Percentiles rank a stretch among this genome's conserved stretches.
Conservation (phyloP, 2,329 filamentous ascomycete genomes). For the Venturia pyrina region DNA sequence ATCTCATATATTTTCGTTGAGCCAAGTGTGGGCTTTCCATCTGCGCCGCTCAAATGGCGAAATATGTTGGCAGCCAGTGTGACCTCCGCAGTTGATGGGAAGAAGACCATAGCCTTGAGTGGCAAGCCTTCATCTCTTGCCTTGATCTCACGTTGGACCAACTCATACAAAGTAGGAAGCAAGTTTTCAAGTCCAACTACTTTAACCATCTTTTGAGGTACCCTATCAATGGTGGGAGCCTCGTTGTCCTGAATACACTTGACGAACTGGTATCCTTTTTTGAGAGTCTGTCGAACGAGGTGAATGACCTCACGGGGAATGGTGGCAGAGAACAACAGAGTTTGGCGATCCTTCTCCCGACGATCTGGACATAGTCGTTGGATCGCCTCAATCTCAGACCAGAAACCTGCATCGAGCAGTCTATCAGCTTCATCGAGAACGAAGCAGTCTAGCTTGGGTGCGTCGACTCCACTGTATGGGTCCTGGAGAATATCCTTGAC, state of each 20-base stretch:
- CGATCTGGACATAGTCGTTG: constrained; percentile 50
- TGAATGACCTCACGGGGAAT: constrained; percentile 74
- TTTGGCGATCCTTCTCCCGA: constrained; percentile 62
- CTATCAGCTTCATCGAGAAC: constrained; percentile 60
- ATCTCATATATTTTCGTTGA: constrained; percentile 46
- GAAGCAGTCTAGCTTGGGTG: constrained; percentile 48
- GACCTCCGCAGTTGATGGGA: constrained; percentile 68
- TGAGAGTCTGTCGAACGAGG: constrained; percentile 69
- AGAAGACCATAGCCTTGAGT: constrained; percentile 96
- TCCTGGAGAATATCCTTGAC: constrained; percentile 73
- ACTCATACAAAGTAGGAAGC: constrained; percentile 66
- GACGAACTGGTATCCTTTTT: constrained; percentile 76
- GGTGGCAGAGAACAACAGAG: constrained; percentile 90
- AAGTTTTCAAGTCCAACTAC: constrained; percentile 63
- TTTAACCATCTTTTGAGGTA: constrained; percentile 68
- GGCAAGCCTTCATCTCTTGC: constrained; percentile 37
- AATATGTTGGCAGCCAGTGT: constrained; percentile 54
- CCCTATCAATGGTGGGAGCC: constrained; percentile 69
- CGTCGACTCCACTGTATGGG: constrained; percentile 49
- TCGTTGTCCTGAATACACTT: constrained; percentile 81
- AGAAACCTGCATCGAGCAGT: constrained; percentile 50
- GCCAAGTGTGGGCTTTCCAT: constrained; percentile 22
- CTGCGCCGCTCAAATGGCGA: constrained; percentile 34
- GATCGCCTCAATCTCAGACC: constrained; percentile 38
- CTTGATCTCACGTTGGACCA: constrained; percentile 53